These are phyloP conservation scores for Helichrysum umbraculigerum DNA, from an alignment of 129 eudicot genomes.

Conservation along the genomic window DNA sequence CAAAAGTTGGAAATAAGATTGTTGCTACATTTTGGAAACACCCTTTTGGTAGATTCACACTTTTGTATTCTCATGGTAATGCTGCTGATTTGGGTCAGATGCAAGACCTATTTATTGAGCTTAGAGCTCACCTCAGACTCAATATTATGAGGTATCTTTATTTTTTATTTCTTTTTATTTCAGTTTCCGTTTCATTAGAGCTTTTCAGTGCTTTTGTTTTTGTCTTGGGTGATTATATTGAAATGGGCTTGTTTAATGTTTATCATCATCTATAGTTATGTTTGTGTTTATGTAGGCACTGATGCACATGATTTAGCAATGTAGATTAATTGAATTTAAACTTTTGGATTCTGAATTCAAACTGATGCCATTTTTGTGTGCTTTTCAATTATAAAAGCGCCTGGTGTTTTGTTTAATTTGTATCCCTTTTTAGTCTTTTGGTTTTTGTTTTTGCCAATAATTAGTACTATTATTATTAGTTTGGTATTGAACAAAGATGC, in stretches of 20 bases:
- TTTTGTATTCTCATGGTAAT: constrained; percentile 95
- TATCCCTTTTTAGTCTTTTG: background rate
- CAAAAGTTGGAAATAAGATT: constrained; percentile 79
- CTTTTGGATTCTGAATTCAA: constrained; percentile 6
- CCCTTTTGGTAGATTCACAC: constrained; percentile 72
- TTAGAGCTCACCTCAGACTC: constrained; percentile 89
- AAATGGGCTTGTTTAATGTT: constrained; percentile 6
- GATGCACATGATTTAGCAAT: background rate
- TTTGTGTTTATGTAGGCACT: background rate
- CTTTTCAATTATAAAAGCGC: background rate
- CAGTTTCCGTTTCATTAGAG: background rate
- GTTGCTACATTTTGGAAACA: constrained; percentile 98
- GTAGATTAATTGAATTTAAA: background rate
- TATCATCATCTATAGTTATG: constrained; percentile 5
- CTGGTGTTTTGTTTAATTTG: background rate
- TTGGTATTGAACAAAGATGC: background rate
- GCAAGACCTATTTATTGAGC: constrained; percentile 90
- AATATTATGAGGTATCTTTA: constrained; percentile 74
- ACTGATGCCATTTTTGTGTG: too few species aligned
- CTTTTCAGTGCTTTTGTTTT: background rate
- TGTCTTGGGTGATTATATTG: constrained; percentile 2
- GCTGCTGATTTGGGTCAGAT: constrained; percentile 99
- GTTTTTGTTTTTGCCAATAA: background rate
- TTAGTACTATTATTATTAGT: background rate
- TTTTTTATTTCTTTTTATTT: background rate